Base-by-base conservation (phyloP, 1,284 basidiomycete species). In the Apiotrichum mycotoxinovorans region DNA sequence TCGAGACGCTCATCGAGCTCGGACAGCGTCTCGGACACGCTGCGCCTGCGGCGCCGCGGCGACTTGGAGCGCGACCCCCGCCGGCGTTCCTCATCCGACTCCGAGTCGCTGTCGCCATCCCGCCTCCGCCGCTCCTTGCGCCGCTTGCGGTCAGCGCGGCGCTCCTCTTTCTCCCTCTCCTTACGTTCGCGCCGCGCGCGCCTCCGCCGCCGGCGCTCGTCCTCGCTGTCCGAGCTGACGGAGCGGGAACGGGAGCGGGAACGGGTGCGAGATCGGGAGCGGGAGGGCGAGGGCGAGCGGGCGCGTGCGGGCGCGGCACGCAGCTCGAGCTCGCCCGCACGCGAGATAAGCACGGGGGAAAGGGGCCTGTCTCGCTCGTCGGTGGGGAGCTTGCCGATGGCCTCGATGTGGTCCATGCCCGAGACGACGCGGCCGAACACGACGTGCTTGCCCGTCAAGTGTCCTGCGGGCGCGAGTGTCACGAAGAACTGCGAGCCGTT, bases 251-350 rank as follows among this genome's bases (percentile, higher is more conserved):
- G 54, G 12, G 66, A 65, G 22, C 58, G 61, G 5, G 59, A 61
- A 1, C 55, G 54, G 1, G 51, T 47, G 20, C 40, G 30, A 30
- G 46, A 35, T 2, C 58, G 65, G 4, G 68, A 65, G 12, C 22
- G 52, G 15, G 65, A 63, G 20, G 57, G 51, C 14, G 63, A 53
- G n/a, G 20, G 37, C 12, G 58, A 14, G 12, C 52, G 41, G 1
- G 60, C 56, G 5, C 79, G 79, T 3, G 37, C 17, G 1, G 48
- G n/a, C 1, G 48, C 25, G 64, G 79, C 79, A 42, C 83, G 82
- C 10, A 90, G 80, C 71, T 91, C 86, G 22, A 96, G 83, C 74
- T 96, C 89, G 23, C 92, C 92, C 56, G 88, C 91, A 68, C 86
- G 88, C 2, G 80, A 77, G 57, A 97, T 85, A n/a, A 83, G 79